Conservation (phyloP, 176 grass and related monocot genomes). For the Neostapfia colusana region DNA sequence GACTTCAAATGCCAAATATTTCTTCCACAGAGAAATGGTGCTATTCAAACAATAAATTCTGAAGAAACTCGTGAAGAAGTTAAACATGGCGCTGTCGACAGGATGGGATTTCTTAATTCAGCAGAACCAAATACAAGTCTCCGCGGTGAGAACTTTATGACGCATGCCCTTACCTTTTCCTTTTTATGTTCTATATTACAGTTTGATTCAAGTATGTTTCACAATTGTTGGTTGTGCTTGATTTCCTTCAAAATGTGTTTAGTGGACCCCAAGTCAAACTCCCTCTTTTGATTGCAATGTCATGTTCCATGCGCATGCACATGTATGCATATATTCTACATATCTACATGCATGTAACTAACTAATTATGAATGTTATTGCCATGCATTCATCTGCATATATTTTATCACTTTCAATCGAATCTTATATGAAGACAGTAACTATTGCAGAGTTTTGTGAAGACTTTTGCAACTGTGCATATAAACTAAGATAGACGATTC, state of each 20-base stretch:
- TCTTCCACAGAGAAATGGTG: constrained; percentile 59
- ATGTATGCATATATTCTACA: not conserved
- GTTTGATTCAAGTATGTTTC: constrained; percentile 29
- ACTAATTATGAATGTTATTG: not conserved
- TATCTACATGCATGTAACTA: not conserved
- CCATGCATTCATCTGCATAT: not conserved
- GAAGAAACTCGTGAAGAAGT: constrained; percentile 56
- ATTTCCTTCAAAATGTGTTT: constrained; percentile 17
- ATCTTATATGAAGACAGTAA: not conserved
- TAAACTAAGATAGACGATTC: not conserved
- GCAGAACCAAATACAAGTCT: constrained; percentile 57
- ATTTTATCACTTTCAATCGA: not conserved
- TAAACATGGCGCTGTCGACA: constrained; percentile 43
- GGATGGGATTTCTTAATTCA: constrained; percentile 35
- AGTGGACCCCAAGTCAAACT: constrained; percentile 6
- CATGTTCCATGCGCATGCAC: not conserved
- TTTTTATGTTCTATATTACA: constrained; percentile 2
- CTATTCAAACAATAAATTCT: constrained; percentile 47
- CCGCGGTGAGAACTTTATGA: constrained; percentile 76
- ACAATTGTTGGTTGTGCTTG: constrained; percentile 16
- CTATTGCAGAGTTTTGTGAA: not conserved
- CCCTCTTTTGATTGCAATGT: not conserved
- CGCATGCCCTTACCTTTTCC: constrained; percentile 21
- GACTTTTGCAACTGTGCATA: not conserved
- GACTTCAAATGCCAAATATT: constrained; percentile 56